phyloP scores from a whole-genome alignment of 2,329 filamentous ascomycete genomes.

The Talaromyces sp. region DNA sequence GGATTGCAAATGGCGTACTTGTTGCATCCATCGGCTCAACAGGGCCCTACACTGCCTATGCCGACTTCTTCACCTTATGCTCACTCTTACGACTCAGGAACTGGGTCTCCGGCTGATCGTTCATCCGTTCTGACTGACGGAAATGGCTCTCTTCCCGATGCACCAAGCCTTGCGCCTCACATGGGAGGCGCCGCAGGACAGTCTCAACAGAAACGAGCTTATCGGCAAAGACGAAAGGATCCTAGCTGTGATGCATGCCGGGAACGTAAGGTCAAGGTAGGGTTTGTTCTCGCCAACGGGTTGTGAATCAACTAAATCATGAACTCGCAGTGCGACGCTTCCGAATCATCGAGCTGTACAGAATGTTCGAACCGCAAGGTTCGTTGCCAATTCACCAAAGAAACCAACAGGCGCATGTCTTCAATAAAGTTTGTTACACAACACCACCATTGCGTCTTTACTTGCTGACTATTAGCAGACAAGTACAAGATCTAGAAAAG shows the following conservation, averaged over 20 bases:
- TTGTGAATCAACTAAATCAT: neutral
- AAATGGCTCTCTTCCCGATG: conserved; percentile 40
- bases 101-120: conserved; percentile 39
- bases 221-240: conserved; percentile 91
- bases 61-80: conserved; percentile 30
- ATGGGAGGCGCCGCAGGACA: conserved; percentile 52
- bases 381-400: conserved; percentile 98
- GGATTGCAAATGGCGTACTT: conserved; percentile 43
- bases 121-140: conserved; percentile 35
- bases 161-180: conserved; percentile 27
- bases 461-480: conserved; percentile 40
- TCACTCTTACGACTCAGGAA: conserved; percentile 40
- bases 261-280: conserved; percentile 68
- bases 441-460: neutral
- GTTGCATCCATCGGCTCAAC: conserved; percentile 35
- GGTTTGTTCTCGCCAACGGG: neutral
- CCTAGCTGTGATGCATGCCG: conserved; percentile 96
- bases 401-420: conserved; percentile 97
- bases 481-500: conserved; percentile 94
- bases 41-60: conserved; percentile 24
- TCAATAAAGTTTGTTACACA: conserved; percentile 72
- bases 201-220: conserved; percentile 79
- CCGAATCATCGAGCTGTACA: conserved; percentile 91
- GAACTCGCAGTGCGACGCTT: conserved; percentile 73
- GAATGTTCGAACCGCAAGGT: conserved; percentile 96